Evolutionary conservation across 2,329 filamentous ascomycete species (phyloP).

Genomic region (Pseudogymnoascus sp.): DNA sequence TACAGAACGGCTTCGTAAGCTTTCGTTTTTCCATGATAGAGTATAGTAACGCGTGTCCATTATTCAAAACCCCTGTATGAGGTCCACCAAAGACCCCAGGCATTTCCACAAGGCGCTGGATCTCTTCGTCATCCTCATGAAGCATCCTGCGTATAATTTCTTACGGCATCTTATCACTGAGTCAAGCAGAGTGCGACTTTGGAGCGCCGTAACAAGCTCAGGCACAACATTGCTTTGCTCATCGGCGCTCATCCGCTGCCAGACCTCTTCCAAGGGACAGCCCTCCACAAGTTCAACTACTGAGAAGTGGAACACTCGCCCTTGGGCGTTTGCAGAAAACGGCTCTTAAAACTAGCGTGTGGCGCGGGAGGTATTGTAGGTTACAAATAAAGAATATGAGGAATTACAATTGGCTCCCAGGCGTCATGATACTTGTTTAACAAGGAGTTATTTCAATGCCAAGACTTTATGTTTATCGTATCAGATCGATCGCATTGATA

Average conservation of each 20-base stretch:
- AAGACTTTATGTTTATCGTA: not conserved
- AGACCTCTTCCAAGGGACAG: constrained; percentile 15
- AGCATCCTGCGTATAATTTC: constrained; percentile 11
- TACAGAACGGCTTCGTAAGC: constrained; percentile 12
- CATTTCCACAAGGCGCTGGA: constrained; percentile 1
- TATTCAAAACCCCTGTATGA: constrained; percentile 13
- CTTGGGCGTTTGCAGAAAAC: constrained; percentile 8
- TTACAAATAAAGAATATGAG: not conserved
- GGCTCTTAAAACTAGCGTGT: not conserved
- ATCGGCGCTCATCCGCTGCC: constrained; percentile 14
- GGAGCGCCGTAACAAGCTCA: constrained; percentile 13
- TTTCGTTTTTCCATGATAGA: constrained; percentile 15
- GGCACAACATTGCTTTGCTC: constrained; percentile 15
- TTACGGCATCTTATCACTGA: constrained; percentile 9
- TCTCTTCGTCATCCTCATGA: constrained; percentile 11
- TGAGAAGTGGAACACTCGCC: constrained; percentile 14
- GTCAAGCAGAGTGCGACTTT: constrained; percentile 12
- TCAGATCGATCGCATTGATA: not conserved
- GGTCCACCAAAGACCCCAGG: constrained; percentile 12
- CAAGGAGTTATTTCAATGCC: not conserved
- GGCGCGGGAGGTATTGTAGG: not conserved
- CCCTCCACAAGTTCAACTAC: constrained; percentile 14
- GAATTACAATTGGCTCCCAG: not conserved
- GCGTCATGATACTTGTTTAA: no score
- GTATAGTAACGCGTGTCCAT: constrained; percentile 8